These are phyloP conservation scores for Limnanthes douglasii DNA, from an alignment of 345 rosid genomes.

Conservation along the genomic window DNA sequence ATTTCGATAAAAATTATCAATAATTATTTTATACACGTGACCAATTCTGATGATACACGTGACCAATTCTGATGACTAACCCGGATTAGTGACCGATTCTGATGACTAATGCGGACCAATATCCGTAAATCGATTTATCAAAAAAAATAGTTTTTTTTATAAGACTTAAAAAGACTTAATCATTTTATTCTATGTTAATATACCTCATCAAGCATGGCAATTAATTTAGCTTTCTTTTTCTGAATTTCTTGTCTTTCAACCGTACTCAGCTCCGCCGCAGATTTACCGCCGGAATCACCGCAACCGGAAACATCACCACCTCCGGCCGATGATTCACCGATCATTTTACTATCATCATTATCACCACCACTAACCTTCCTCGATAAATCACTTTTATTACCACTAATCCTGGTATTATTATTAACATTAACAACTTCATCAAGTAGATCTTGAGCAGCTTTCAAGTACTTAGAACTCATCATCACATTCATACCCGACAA, in stretches of 20 bases:
- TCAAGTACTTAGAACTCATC: slow-evolving; percentile 83
- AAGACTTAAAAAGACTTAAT: too few species aligned
- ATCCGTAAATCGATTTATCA: too few species aligned
- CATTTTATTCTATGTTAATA: too few species aligned
- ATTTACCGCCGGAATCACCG: slow-evolving; percentile 34
- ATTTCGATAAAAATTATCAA: too few species aligned
- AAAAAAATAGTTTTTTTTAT: too few species aligned
- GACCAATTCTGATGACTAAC: too few species aligned
- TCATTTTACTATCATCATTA: slow-evolving; percentile 14
- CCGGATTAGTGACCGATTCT: too few species aligned
- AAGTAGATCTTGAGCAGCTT: slow-evolving; percentile 85
- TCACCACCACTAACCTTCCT: slow-evolving; percentile 28
- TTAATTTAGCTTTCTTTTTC: slow-evolving; percentile 92
- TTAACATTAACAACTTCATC: slow-evolving; percentile 89
- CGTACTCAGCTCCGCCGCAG: slow-evolving; percentile 41
- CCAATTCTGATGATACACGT: too few species aligned
- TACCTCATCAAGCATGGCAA: slow-evolving; percentile 93
- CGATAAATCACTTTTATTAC: slow-evolving; percentile 15
- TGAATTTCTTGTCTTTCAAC: slow-evolving; percentile 96
- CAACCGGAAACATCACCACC: slow-evolving; percentile 31
- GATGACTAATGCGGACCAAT: too few species aligned
- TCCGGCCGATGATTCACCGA: slow-evolving; percentile 38
- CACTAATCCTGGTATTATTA: slow-evolving; percentile 12
- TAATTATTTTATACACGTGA: too few species aligned
- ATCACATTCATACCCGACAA: slow-evolving; percentile 47